Percentiles rank a stretch among this genome's conserved stretches.
Evolutionary conservation across 1,139 yeast genomes (phyloP).

Genomic region (Sporopachydermia cereana): DNA sequence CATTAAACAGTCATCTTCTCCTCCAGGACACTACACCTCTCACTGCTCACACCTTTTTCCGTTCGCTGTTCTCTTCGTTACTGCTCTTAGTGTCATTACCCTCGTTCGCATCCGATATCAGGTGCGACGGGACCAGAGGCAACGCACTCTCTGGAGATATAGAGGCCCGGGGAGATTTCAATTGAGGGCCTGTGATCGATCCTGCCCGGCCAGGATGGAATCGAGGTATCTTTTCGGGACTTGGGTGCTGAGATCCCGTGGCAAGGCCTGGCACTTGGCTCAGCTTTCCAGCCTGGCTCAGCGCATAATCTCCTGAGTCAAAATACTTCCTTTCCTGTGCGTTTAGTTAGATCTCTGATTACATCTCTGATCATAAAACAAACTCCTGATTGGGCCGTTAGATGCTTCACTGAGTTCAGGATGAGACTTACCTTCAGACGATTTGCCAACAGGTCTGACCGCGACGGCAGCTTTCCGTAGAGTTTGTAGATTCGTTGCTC

Average conservation of each 20-base stretch:
- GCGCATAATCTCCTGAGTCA: conserved; percentile 95
- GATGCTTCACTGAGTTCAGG: neutral
- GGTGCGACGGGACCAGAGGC: conserved; percentile 1
- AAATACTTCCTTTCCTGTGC: conserved; percentile 85
- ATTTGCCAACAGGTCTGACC: conserved; percentile 68
- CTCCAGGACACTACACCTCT: too few relatives aligned
- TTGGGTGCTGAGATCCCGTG: conserved; percentile 31
- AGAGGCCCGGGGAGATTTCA: conserved; percentile 5
- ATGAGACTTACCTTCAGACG: conserved; percentile 29
- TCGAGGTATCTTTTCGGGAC: conserved; percentile 28
- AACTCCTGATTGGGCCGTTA: neutral
- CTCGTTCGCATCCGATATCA: neutral
- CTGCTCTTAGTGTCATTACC: neutral
- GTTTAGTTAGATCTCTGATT: too few relatives aligned
- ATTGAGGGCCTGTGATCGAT: conserved; percentile 9
- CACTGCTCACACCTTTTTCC: too few relatives aligned
- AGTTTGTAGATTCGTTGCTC: conserved; percentile 46
- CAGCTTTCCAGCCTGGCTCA: conserved; percentile 58
- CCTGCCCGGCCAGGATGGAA: conserved; percentile 8
- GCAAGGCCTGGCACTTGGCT: conserved; percentile 21
- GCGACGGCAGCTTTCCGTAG: conserved; percentile 84
- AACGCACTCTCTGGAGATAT: conserved; percentile 5
- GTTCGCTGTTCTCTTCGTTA: too few relatives aligned
- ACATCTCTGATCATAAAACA: too few relatives aligned
- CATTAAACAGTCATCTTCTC: too few relatives aligned